Evolutionary conservation across 2,329 filamentous ascomycete species (phyloP).

Genomic region (Alternaria infectoria): DNA sequence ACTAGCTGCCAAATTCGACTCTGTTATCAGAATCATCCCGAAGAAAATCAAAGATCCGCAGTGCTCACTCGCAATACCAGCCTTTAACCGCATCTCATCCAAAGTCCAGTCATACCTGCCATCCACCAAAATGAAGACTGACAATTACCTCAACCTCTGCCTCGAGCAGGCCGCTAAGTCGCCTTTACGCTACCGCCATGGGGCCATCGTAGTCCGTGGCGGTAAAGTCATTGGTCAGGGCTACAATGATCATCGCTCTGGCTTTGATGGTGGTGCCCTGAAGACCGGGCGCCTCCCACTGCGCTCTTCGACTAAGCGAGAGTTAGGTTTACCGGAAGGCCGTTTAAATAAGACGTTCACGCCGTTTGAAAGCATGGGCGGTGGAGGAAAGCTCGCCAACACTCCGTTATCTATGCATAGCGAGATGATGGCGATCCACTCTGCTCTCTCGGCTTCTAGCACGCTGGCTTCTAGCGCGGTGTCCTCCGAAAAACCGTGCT

Average conservation of each 20-base stretch:
- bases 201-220: conserved; percentile 59
- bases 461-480: conserved; percentile 51
- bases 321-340: not conserved
- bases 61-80: not conserved
- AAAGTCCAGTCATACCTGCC: not conserved
- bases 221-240: conserved; percentile 61
- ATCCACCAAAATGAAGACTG: conserved; percentile 50
- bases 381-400: conserved; percentile 50
- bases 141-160: conserved; percentile 59
- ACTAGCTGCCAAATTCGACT: not conserved
- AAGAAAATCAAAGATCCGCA: not conserved
- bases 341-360: conserved; percentile 43
- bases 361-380: conserved; percentile 48
- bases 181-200: conserved; percentile 59
- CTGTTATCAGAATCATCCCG: not conserved
- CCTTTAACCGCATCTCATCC: not conserved
- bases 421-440: conserved; percentile 64
- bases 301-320: conserved; percentile 27
- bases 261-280: conserved; percentile 58
- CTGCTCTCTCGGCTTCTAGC: conserved; percentile 55
- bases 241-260: conserved; percentile 58
- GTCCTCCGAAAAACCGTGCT: conserved; percentile 58
- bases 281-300: conserved; percentile 53
- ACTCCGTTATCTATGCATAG: conserved; percentile 59
- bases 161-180: conserved; percentile 59